Percentiles rank a stretch among this genome's conserved stretches.
These are phyloP conservation scores for Toxicodendron radicans DNA, from an alignment of 345 rosid genomes.

Conservation along the genomic window DNA sequence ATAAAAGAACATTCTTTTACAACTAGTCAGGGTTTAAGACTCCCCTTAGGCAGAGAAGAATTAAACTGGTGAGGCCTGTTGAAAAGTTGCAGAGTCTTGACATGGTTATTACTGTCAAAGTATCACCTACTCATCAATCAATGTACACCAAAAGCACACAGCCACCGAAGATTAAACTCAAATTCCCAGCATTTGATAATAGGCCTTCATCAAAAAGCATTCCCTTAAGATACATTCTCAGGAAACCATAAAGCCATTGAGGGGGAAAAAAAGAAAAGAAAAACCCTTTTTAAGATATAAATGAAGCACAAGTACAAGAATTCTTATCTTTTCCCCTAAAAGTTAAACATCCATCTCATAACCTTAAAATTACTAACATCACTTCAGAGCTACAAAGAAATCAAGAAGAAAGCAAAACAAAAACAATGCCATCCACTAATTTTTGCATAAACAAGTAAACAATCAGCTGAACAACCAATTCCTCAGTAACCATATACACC, in stretches of 20 bases:
- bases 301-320: conserved; percentile 14
- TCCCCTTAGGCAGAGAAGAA: neutral
- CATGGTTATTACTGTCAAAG: conserved; percentile 2
- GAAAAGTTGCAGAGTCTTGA: conserved; percentile 4
- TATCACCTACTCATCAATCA: conserved; percentile 17
- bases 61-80: conserved; percentile 5
- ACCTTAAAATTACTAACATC: conserved; percentile 11
- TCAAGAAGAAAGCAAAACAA: neutral
- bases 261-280: neutral
- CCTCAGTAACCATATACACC: neutral
- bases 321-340: neutral
- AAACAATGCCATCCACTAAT: conserved; percentile 4
- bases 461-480: neutral
- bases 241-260: conserved; percentile 14
- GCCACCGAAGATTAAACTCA: conserved; percentile 6
- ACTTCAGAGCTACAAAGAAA: neutral
- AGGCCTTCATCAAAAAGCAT: conserved; percentile 11
- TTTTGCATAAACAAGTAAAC: conserved; percentile 1
- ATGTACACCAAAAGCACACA: conserved; percentile 2
- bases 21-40: conserved; percentile 5
- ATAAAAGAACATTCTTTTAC: neutral
- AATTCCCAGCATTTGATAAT: conserved; percentile 10
- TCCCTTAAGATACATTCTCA: conserved; percentile 14
- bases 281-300: conserved; percentile 12
- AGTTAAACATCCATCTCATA: conserved; percentile 15